phyloP scores from a whole-genome alignment of 345 rosid genomes.

The Hibiscus tridactylites region DNA sequence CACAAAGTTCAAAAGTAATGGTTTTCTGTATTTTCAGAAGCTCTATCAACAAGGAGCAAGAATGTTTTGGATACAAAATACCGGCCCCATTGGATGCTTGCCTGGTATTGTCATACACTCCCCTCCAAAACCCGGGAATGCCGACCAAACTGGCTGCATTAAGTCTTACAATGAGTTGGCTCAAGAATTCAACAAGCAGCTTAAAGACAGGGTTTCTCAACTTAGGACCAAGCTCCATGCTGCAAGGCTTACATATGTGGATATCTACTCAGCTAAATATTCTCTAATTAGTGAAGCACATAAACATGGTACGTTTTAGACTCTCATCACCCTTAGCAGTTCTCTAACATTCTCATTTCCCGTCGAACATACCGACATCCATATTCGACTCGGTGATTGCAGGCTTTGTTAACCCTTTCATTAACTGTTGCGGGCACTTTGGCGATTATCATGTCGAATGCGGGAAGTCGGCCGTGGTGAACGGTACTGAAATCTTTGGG shows the following conservation, averaged over 20 bases:
- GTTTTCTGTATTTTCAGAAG: slow-evolving; percentile 19
- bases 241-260: slow-evolving; percentile 29
- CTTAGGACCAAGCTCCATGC: slow-evolving; percentile 20
- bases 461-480: slow-evolving; percentile 4
- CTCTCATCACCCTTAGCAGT: background rate
- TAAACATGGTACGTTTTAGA: slow-evolving; percentile 15
- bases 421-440: background rate
- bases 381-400: background rate
- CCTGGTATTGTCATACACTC: slow-evolving; percentile 22
- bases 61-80: slow-evolving; percentile 67
- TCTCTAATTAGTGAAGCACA: slow-evolving; percentile 1
- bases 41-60: slow-evolving; percentile 58
- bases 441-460: background rate
- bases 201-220: slow-evolving; percentile 16
- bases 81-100: slow-evolving; percentile 68
- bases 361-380: background rate
- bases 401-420: slow-evolving; percentile 2
- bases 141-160: slow-evolving; percentile 26
- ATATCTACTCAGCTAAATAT: slow-evolving; percentile 32
- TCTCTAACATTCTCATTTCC: background rate
- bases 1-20: background rate
- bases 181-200: slow-evolving; percentile 21
- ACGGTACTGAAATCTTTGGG: slow-evolving; percentile 18
- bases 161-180: slow-evolving; percentile 27
- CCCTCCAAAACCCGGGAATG: slow-evolving; percentile 4